These are phyloP conservation scores for Candida schatavii DNA, from an alignment of 805 yeast genomes.

Conservation along the genomic window DNA sequence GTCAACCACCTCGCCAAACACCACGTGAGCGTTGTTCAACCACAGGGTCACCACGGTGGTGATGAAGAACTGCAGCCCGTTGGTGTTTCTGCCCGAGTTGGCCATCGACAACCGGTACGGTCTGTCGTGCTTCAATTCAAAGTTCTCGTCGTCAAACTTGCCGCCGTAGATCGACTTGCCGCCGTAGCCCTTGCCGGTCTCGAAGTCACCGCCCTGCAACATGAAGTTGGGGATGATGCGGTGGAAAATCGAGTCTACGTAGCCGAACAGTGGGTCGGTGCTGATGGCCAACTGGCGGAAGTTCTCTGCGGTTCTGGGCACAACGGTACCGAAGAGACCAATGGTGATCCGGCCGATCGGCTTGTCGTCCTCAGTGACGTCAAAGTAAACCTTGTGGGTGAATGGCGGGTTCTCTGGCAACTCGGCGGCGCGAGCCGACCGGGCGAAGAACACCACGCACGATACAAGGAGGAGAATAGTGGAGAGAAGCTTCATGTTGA, in stretches of 20 bases:
- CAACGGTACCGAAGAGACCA: constrained; percentile 56
- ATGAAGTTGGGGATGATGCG: constrained; percentile 69
- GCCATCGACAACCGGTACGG: constrained; percentile 77
- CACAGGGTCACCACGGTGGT: constrained; percentile 88
- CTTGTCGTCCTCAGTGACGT: constrained; percentile 76
- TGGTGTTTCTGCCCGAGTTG: constrained; percentile 72
- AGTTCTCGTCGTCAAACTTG: constrained; percentile 76
- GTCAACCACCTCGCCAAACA: constrained; percentile 88
- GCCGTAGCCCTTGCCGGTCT: constrained; percentile 68
- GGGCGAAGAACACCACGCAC: background rate
- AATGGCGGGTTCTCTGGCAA: constrained; percentile 45
- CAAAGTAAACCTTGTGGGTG: constrained; percentile 83
- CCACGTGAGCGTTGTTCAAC: constrained; percentile 95
- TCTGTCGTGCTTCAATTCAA: constrained; percentile 62
- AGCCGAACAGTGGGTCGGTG: constrained; percentile 62
- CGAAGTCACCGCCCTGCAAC: constrained; percentile 89
- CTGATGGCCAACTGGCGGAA: constrained; percentile 70
- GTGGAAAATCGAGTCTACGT: constrained; percentile 65
- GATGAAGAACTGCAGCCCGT: constrained; percentile 94
- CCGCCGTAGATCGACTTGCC: constrained; percentile 81
- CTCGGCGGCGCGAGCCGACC: constrained; percentile 7
- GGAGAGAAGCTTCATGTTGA: constrained; percentile 5
- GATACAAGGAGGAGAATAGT: background rate
- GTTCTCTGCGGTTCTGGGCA: constrained; percentile 75
- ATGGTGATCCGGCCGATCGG: constrained; percentile 76